Evolutionary conservation across 345 rosid genomes (phyloP).

Genomic region (Brassica napus): DNA sequence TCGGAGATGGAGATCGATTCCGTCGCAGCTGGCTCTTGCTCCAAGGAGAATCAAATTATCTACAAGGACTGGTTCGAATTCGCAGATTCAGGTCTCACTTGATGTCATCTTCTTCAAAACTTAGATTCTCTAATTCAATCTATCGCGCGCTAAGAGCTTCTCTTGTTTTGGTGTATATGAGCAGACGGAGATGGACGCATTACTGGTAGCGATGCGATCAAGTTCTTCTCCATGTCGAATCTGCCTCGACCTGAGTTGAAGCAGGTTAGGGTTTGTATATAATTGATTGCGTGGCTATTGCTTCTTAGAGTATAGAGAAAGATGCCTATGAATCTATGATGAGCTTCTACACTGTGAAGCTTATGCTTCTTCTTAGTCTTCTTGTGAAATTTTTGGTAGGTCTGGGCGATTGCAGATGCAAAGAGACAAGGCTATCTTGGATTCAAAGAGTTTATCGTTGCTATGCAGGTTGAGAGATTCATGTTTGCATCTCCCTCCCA

Average conservation of each 20-base stretch:
- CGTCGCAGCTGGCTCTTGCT: constrained; percentile 62
- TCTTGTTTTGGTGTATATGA: constrained; percentile 17
- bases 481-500: neutral
- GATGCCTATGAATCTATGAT: neutral
- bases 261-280: constrained; percentile 50
- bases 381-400: constrained; percentile 41
- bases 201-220: constrained; percentile 83
- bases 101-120: neutral
- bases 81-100: constrained; percentile 74
- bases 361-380: neutral
- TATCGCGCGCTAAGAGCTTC: neutral
- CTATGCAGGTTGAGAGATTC: constrained; percentile 61
- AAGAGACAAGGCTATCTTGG: constrained; percentile 87
- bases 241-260: constrained; percentile 80
- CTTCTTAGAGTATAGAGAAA: neutral
- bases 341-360: neutral
- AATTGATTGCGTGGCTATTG: neutral
- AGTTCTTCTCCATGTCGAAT: constrained; percentile 78
- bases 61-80: constrained; percentile 84
- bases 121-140: neutral
- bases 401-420: constrained; percentile 94
- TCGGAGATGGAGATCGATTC: constrained; percentile 71
- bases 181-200: constrained; percentile 86
- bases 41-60: constrained; percentile 73
- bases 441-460: constrained; percentile 63